Percentiles rank a stretch among this genome's conserved stretches.
Conservation (phyloP, 2,329 filamentous ascomycete genomes). For the Phaeosphaeriaceae sp. region DNA sequence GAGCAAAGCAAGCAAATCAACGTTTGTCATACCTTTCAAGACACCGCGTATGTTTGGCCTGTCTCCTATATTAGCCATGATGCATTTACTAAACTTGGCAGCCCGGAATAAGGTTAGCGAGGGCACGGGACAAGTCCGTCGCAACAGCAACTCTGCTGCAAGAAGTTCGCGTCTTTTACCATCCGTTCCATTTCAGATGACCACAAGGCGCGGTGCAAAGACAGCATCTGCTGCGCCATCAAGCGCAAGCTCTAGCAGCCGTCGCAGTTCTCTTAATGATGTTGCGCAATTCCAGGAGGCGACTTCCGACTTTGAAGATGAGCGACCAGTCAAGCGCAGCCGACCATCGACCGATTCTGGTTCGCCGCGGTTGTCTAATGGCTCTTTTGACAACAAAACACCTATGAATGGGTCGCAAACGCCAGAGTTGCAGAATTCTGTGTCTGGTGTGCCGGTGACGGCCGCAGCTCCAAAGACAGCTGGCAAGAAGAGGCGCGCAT, state of each 20-base stretch:
- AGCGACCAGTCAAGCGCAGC: slow-evolving; percentile 46
- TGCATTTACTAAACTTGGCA: slow-evolving; percentile 40
- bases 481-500: slow-evolving; percentile 42
- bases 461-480: slow-evolving; percentile 29
- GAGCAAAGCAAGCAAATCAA: slow-evolving; percentile 29
- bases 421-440: slow-evolving; percentile 27
- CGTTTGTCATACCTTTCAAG: slow-evolving; percentile 19
- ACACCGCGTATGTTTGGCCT: slow-evolving; percentile 26
- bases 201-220: slow-evolving; percentile 52
- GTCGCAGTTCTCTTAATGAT: slow-evolving; percentile 48
- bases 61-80: slow-evolving; percentile 13
- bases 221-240: slow-evolving; percentile 45
- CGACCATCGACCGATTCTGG: slow-evolving; percentile 47
- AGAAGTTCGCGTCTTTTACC: slow-evolving; percentile 52
- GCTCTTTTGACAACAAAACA: slow-evolving; percentile 37
- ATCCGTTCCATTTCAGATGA: slow-evolving; percentile 58
- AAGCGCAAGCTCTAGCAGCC: slow-evolving; percentile 44
- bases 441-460: slow-evolving; percentile 23
- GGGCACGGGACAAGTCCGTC: slow-evolving; percentile 36
- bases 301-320: slow-evolving; percentile 41
- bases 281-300: slow-evolving; percentile 37
- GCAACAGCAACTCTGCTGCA: slow-evolving; percentile 20
- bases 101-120: slow-evolving; percentile 39
- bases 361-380: slow-evolving; percentile 42
- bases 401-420: slow-evolving; percentile 38